These are phyloP conservation scores for Lactifluus piperatus DNA, from an alignment of 768 basidiomycete species.

Conservation along the genomic window DNA sequence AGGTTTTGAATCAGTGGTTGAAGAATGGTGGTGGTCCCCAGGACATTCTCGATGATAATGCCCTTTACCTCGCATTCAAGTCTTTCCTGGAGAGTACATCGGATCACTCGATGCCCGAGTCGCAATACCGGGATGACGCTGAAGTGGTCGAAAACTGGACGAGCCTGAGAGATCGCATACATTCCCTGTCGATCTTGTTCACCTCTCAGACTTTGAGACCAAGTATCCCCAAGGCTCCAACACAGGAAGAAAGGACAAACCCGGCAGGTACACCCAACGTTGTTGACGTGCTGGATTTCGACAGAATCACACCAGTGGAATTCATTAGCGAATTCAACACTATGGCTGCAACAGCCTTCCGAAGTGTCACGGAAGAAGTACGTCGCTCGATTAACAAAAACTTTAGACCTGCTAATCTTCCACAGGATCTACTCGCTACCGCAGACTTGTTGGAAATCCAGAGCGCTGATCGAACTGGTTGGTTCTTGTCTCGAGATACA, in stretches of 20 bases:
- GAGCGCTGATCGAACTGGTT: conserved; percentile 68
- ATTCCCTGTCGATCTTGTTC: not conserved
- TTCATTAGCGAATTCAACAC: conserved; percentile 73
- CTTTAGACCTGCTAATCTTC: conserved; percentile 4
- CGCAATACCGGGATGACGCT: not conserved
- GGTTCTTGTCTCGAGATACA: conserved; percentile 60
- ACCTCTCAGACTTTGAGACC: conserved; percentile 15
- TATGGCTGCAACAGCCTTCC: conserved; percentile 66
- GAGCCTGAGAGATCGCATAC: not conserved
- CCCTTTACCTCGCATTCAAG: conserved; percentile 49
- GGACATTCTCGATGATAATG: conserved; percentile 64
- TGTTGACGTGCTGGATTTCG: conserved; percentile 49
- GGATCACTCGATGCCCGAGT: conserved; percentile 43
- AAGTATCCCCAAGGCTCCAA: not conserved
- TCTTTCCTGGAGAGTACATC: conserved; percentile 49
- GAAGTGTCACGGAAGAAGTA: conserved; percentile 74
- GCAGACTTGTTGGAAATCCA: conserved; percentile 78
- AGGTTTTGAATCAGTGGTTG: conserved; percentile 65
- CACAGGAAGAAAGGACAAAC: not conserved
- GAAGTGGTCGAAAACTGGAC: conserved; percentile 14
- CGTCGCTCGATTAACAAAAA: conserved; percentile 12
- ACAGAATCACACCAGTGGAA: conserved; percentile 53
- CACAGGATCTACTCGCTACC: conserved; percentile 67
- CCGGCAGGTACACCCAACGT: conserved; percentile 1
- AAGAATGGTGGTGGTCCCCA: conserved; percentile 66